A percentile compares a stretch with the other conserved stretches of the same genome.
Conservation (phyloP, 768 basidiomycete genomes). For the Antrodiella citrinella region DNA sequence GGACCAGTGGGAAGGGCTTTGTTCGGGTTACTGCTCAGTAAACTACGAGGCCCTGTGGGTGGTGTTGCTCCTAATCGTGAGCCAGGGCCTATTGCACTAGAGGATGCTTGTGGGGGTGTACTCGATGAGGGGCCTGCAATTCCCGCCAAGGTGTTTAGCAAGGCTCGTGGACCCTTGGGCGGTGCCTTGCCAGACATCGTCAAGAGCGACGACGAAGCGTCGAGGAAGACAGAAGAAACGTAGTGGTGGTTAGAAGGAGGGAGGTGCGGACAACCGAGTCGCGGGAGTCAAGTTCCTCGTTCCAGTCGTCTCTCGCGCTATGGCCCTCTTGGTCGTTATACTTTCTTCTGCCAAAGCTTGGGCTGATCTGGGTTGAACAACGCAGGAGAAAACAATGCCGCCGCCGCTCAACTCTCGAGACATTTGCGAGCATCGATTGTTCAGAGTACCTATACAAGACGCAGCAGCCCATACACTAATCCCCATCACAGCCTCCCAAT, state of each 20-base stretch:
- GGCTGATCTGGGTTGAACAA: not conserved
- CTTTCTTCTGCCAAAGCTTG: not conserved
- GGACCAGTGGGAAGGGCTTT: slow-evolving; percentile 18
- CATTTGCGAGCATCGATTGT: not conserved
- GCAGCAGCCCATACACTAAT: not conserved
- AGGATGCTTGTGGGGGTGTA: slow-evolving; percentile 20
- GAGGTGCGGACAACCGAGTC: not conserved
- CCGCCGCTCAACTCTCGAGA: not conserved
- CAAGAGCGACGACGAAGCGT: slow-evolving; percentile 11
- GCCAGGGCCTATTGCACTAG: slow-evolving; percentile 6
- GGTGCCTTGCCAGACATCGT: slow-evolving; percentile 74
- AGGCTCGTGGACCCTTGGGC: slow-evolving; percentile 65
- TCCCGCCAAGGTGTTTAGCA: slow-evolving; percentile 40
- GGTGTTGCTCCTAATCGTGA: slow-evolving; percentile 44
- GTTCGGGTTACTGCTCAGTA: slow-evolving; percentile 30
- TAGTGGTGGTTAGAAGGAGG: slow-evolving; percentile 1
- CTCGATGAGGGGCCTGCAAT: slow-evolving; percentile 24
- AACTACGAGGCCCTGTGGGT: slow-evolving; percentile 60
- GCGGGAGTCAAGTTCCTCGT: not conserved
- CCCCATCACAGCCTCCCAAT: not conserved
- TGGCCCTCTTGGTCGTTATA: not conserved
- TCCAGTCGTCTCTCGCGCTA: not conserved
- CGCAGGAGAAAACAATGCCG: not conserved
- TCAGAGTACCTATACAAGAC: not conserved
- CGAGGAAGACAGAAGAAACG: not conserved